A percentile compares a stretch with the other conserved stretches of the same genome.
phyloP scores from a whole-genome alignment of 352 stramenopile genomes.

The Pythium guiyangense region DNA sequence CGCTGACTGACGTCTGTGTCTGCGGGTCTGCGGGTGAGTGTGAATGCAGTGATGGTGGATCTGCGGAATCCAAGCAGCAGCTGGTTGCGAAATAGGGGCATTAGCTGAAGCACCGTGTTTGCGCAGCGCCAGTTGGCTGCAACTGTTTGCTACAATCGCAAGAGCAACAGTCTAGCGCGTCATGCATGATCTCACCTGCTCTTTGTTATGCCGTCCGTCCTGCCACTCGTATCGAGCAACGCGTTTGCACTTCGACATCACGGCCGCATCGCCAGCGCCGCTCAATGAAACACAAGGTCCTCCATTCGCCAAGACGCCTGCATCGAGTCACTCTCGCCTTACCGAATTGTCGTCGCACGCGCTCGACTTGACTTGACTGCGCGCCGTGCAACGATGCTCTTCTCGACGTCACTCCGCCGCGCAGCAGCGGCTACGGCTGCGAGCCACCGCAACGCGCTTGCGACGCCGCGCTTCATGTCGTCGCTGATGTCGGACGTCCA shows the following conservation, averaged over 20 bases:
- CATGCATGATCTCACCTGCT: background rate
- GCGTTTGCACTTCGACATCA: background rate
- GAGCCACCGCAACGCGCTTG: constrained; percentile 11
- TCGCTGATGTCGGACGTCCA: constrained; percentile 88
- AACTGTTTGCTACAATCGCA: too few species aligned
- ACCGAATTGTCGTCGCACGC: background rate
- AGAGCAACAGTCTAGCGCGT: background rate
- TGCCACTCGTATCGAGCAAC: background rate
- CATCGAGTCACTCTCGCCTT: too few species aligned
- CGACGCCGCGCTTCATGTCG: constrained; percentile 27
- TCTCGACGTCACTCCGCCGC: constrained; percentile 19
- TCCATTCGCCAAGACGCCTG: constrained; percentile 1
- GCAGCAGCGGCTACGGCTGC: constrained; percentile 17
- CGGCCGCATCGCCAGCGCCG: too few species aligned
- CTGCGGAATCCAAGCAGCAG: constrained; percentile 7
- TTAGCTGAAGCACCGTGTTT: constrained; percentile 16
- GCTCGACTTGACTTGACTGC: background rate
- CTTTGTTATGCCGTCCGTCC: background rate
- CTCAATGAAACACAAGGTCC: too few species aligned
- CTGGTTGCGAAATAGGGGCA: constrained; percentile 2
- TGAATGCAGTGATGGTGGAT: background rate
- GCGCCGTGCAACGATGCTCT: constrained; percentile 5
- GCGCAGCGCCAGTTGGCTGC: constrained; percentile 2
- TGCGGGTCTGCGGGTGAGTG: too few species aligned
- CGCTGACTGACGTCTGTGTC: too few species aligned